Evolutionary conservation across 192 early-diverging fungal species (phyloP).

Genomic region (Rhizophagus clarus): DNA sequence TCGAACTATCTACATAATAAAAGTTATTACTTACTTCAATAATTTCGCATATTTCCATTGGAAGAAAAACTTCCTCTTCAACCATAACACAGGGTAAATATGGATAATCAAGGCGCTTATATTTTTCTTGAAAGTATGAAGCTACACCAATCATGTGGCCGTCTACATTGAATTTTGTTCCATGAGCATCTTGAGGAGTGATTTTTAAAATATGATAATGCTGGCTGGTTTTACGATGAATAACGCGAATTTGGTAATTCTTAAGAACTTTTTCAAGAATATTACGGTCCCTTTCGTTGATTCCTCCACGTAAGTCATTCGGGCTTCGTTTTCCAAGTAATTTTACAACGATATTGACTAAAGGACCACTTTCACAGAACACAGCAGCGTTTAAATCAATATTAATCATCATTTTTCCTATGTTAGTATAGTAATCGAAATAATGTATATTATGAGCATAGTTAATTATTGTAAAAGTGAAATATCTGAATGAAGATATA

Average conservation of each 20-base stretch:
- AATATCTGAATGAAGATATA: no score
- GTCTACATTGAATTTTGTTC: constrained; percentile 71
- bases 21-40: constrained; percentile 43
- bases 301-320: constrained; percentile 51
- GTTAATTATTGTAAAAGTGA: no score
- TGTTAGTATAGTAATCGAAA: background rate
- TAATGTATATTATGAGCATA: background rate
- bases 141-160: constrained; percentile 69
- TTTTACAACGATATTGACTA: constrained; percentile 70
- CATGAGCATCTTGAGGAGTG: constrained; percentile 63
- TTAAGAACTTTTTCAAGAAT: constrained; percentile 56
- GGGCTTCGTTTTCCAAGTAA: constrained; percentile 57
- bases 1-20: no score
- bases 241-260: constrained; percentile 54
- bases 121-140: constrained; percentile 74
- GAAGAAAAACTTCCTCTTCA: constrained; percentile 66
- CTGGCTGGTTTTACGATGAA: constrained; percentile 57
- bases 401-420: constrained; percentile 67
- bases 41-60: constrained; percentile 90
- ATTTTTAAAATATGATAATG: constrained; percentile 73
- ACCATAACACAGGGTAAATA: constrained; percentile 83
- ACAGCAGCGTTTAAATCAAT: constrained; percentile 70
- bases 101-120: constrained; percentile 72
- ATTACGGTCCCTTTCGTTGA: constrained; percentile 42
- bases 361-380: constrained; percentile 66